These are phyloP conservation scores for Houttuynia cordata DNA, from an alignment of 164 flowering plant species.

Conservation along the genomic window DNA sequence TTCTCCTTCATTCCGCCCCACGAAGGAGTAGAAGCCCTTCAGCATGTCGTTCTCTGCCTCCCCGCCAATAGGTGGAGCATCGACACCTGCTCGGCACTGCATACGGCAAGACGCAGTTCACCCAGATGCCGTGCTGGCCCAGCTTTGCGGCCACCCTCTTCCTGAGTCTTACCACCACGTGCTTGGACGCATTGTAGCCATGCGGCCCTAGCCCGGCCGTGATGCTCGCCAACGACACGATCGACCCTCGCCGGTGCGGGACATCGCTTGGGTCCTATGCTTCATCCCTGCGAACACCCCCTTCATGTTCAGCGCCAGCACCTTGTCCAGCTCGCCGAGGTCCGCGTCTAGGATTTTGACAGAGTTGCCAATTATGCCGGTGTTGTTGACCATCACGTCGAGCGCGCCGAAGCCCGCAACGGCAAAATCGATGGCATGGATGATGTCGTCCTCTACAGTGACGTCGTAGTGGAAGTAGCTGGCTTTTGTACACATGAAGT, in stretches of 20 bases:
- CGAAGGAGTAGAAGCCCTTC: constrained; percentile 37
- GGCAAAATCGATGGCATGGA: constrained; percentile 46
- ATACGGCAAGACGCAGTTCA: constrained; percentile 89
- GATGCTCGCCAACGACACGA: constrained; percentile 53
- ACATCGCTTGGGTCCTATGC: constrained; percentile 85
- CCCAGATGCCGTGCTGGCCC: constrained; percentile 68
- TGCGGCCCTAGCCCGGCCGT: constrained; percentile 71
- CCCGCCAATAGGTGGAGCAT: constrained; percentile 65
- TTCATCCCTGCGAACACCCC: constrained; percentile 70
- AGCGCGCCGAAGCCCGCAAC: too few species aligned
- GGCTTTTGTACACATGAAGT: too few species aligned
- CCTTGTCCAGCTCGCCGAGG: constrained; percentile 38
- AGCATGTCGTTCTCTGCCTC: constrained; percentile 41
- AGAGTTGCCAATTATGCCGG: constrained; percentile 48
- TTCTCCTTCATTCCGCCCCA: constrained; percentile 24
- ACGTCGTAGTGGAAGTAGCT: constrained; percentile 60
- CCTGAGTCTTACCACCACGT: constrained; percentile 70
- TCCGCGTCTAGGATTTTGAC: constrained; percentile 47
- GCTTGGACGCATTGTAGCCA: constrained; percentile 74
- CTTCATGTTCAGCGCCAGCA: constrained; percentile 66
- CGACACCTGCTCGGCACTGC: constrained; percentile 43
- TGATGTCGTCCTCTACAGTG: constrained; percentile 48
- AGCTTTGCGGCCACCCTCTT: constrained; percentile 71
- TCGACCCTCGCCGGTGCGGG: constrained; percentile 48
- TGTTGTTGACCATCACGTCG: too few species aligned